Percentiles rank a stretch among this genome's conserved stretches.
phyloP scores from a whole-genome alignment of 495 filamentous ascomycete genomes.

The Astrocystis sublimbata region DNA sequence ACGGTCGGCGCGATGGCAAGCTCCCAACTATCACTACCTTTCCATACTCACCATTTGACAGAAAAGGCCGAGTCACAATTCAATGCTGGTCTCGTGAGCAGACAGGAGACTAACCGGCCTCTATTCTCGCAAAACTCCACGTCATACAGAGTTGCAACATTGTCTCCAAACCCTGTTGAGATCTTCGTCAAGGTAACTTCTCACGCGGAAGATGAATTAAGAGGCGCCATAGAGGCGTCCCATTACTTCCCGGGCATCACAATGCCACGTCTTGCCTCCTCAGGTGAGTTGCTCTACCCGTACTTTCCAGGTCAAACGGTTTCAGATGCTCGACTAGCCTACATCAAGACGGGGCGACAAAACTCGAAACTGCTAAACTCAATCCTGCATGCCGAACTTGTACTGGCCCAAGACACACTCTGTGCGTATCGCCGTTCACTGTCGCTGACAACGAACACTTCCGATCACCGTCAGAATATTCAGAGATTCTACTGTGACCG shows the following conservation, averaged over 20 bases:
- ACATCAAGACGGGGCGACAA: background rate
- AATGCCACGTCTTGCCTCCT: background rate
- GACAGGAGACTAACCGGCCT: background rate
- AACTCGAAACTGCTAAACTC: background rate
- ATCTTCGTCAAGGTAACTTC: conserved; percentile 6
- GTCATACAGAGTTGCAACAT: background rate
- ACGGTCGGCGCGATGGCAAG: background rate
- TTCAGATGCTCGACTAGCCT: background rate
- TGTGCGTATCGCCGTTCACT: background rate
- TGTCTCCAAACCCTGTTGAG: background rate
- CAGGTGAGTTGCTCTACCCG: conserved; percentile 4
- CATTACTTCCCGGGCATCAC: background rate
- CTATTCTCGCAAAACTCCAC: conserved; percentile 1
- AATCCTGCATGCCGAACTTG: background rate
- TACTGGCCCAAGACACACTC: background rate
- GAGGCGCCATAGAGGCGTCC: background rate
- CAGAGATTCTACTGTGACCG: background rate
- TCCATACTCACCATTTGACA: background rate
- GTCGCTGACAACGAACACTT: background rate
- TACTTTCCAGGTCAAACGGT: background rate
- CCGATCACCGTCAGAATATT: background rate
- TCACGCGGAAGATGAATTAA: background rate
- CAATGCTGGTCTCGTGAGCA: background rate
- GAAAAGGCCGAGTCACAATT: background rate
- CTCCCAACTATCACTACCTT: background rate